phyloP scores from a whole-genome alignment of 2,329 filamentous ascomycete species.

The Chaetoscypha palmicola region DNA sequence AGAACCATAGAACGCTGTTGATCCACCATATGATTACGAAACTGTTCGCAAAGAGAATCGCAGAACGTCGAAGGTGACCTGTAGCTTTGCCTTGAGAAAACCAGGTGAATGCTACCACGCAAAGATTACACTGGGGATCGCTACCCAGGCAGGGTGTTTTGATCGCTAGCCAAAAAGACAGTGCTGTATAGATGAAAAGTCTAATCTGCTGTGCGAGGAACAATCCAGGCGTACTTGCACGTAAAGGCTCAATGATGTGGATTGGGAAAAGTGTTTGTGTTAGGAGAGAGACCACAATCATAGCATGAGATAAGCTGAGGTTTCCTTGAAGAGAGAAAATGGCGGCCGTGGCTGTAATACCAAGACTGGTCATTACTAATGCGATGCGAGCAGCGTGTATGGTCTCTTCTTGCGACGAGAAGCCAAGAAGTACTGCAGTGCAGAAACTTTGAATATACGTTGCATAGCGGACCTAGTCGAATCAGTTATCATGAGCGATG shows the following conservation, averaged over 20 bases:
- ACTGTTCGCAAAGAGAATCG: background rate
- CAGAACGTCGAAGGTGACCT: background rate
- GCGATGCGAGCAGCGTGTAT: too few relatives aligned
- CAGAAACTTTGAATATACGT: background rate
- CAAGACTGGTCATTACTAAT: background rate
- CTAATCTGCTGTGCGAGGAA: background rate
- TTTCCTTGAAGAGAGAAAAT: background rate
- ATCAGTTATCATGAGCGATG: background rate
- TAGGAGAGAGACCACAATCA: background rate
- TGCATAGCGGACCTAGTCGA: background rate
- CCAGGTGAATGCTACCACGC: background rate
- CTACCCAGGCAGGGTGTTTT: background rate
- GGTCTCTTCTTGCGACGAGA: background rate
- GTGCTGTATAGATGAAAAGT: background rate
- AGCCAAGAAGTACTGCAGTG: background rate
- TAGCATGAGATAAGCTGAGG: background rate
- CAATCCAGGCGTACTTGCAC: background rate
- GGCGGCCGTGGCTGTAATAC: background rate
- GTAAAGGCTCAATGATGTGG: background rate
- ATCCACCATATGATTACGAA: background rate
- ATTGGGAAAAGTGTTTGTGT: background rate
- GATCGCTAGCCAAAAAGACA: background rate
- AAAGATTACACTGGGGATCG: background rate
- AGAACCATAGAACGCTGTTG: background rate
- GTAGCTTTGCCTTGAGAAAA: background rate